These are phyloP conservation scores for Selaginella moellendorffii DNA, from an alignment of 75 land plant species.

Conservation along the genomic window DNA sequence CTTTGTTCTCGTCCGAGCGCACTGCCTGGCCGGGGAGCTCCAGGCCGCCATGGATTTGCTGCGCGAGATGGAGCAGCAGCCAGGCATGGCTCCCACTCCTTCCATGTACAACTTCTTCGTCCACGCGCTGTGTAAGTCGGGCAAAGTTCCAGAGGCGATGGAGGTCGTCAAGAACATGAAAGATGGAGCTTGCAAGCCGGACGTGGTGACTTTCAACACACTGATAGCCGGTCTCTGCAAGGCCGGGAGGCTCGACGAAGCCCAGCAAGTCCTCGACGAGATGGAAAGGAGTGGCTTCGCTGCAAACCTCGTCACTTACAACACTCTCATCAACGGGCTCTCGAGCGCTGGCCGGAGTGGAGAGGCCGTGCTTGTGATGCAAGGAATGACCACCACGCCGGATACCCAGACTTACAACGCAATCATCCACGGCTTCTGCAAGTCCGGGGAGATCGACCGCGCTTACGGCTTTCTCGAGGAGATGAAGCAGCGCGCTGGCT, in stretches of 20 bases:
- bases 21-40: constrained; percentile 31
- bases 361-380: constrained; percentile 50
- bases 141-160: background rate
- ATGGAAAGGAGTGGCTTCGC: constrained; percentile 50
- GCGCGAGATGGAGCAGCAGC: constrained; percentile 41
- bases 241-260: constrained; percentile 31
- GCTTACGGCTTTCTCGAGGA: background rate
- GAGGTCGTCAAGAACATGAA: background rate
- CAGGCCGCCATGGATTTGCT: constrained; percentile 44
- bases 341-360: constrained; percentile 36
- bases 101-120: background rate
- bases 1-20: constrained; percentile 37
- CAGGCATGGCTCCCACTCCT: background rate
- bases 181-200: background rate
- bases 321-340: constrained; percentile 53
- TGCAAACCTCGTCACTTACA: constrained; percentile 60
- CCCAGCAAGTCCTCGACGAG: constrained; percentile 26
- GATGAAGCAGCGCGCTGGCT: constrained; percentile 14
- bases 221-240: constrained; percentile 45
- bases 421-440: background rate
- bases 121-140: background rate
- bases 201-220: constrained; percentile 38
- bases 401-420: constrained; percentile 31
- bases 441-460: background rate
- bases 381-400: constrained; percentile 40